These are phyloP conservation scores for Rhodosporidiobolus odoratus DNA, from an alignment of 768 basidiomycete genomes.

Conservation along the genomic window DNA sequence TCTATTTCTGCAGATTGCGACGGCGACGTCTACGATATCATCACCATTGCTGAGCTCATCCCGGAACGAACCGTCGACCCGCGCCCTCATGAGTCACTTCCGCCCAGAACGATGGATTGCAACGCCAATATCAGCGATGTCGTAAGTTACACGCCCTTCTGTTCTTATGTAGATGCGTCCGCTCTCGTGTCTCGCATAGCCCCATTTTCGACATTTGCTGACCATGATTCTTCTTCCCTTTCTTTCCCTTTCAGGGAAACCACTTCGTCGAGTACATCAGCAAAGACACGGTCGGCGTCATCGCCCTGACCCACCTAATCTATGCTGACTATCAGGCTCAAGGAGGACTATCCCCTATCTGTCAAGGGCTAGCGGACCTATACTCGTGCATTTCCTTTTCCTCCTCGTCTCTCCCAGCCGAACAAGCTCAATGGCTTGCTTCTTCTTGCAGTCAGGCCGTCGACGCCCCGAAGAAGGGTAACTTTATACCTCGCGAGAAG, in stretches of 20 bases:
- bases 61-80: background rate
- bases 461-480: conserved; percentile 22
- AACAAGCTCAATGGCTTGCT: background rate
- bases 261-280: background rate
- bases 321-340: background rate
- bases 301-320: conserved; percentile 17
- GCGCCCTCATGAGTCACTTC: background rate
- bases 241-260: background rate
- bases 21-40: conserved; percentile 9
- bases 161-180: no score
- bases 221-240: background rate
- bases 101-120: conserved; percentile 2
- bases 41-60: conserved; percentile 14
- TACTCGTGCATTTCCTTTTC: background rate
- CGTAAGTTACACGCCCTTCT: background rate
- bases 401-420: background rate
- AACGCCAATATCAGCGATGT: conserved; percentile 7
- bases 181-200: no score
- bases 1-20: background rate
- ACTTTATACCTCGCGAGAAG: background rate
- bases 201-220: no score
- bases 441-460: background rate
- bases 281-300: conserved; percentile 10
- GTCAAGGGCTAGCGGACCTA: conserved; percentile 19
- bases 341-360: background rate